Evolutionary conservation across 192 early-diverging fungal genomes (phyloP), one percentile per base, ranked within the genome.

Genomic region (Backusella sp.): DNA sequence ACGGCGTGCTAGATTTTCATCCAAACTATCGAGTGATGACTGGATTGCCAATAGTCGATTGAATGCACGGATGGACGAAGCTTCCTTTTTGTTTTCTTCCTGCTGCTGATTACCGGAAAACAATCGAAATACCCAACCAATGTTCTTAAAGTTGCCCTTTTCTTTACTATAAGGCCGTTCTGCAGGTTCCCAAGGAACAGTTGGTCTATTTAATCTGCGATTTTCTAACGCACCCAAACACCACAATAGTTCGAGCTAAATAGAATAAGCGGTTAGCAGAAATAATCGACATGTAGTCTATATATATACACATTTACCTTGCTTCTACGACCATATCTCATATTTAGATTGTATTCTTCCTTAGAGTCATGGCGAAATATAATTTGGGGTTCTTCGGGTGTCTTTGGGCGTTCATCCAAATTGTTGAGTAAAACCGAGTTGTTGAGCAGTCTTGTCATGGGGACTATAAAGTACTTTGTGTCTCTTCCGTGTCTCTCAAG

Each of bases 281-380:
- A 35, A 35, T 14, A 8, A 68, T 12, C 26, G 17, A 68, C 7
- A 68, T 19, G 32, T 26, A 9, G 6, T 53, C 7, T 72, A 9
- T 67, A 73, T 36, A 30, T 8, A 6, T 65, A 30, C n/a, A n/a
- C n/a, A 32, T 62, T 53, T 86, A 90, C 89, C 86, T 90, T 90
- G 68, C 85, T 86, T 75, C 89, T 81, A n/a, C 89, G 81, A 28
- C 89, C 89, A 73, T 90, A 90, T 59, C 89, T 79, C 89, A 90
- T 90, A 46, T 87, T 80, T 7, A 82, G 70, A 62, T 90, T 88
- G 49, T 89, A 90, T 15, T 80, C 80, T 73, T 89, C 87, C 3
- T 75, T 77, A 17, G 88, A 83, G 53, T 89, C 88, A 76, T 88
- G 75, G 9, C 88, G 71, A 68, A 90, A 89, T 26, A 90, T 87